A percentile compares a stretch with the other conserved stretches of the same genome.
phyloP scores from a whole-genome alignment of 106 monocot species.

The Iris macrosiphon region DNA sequence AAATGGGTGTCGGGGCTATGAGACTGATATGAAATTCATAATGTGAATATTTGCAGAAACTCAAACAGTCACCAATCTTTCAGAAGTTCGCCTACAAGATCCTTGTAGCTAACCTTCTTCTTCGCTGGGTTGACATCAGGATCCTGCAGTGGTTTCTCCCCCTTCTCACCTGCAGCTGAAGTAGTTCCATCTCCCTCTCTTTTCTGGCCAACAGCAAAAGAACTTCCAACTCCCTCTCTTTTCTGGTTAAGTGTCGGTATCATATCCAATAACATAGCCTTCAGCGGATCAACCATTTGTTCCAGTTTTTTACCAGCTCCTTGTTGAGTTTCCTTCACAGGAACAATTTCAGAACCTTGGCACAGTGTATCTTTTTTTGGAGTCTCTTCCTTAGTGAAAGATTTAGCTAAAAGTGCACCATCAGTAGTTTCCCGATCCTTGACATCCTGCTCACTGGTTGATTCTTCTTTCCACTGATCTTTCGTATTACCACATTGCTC shows the following conservation, averaged over 20 bases:
- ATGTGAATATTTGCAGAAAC: not conserved
- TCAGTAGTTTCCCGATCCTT: not conserved
- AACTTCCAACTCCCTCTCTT: slow-evolving; percentile 14
- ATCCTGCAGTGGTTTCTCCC: slow-evolving; percentile 12
- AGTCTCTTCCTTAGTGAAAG: not conserved
- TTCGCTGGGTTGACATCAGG: slow-evolving; percentile 28
- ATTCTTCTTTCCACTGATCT: slow-evolving; percentile 1
- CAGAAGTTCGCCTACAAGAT: slow-evolving; percentile 64
- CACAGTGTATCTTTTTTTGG: not conserved
- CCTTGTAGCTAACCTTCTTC: slow-evolving; percentile 93
- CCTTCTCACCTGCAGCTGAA: not conserved
- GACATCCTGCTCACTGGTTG: not conserved
- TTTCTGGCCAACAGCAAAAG: slow-evolving; percentile 15
- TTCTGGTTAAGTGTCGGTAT: slow-evolving; percentile 74
- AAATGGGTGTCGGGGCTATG: no score
- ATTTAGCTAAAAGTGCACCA: not conserved
- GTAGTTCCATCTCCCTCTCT: slow-evolving; percentile 1
- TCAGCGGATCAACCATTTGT: slow-evolving; percentile 60
- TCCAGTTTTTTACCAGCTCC: slow-evolving; percentile 33
- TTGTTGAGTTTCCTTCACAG: slow-evolving; percentile 11
- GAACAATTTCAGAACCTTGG: slow-evolving; percentile 6
- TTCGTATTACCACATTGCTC: not conserved
- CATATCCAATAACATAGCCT: slow-evolving; percentile 89
- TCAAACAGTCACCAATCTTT: slow-evolving; percentile 57
- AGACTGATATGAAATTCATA: not conserved